Conservation (phyloP, 2,329 filamentous ascomycete genomes). For the Niveomyces coronatus region DNA sequence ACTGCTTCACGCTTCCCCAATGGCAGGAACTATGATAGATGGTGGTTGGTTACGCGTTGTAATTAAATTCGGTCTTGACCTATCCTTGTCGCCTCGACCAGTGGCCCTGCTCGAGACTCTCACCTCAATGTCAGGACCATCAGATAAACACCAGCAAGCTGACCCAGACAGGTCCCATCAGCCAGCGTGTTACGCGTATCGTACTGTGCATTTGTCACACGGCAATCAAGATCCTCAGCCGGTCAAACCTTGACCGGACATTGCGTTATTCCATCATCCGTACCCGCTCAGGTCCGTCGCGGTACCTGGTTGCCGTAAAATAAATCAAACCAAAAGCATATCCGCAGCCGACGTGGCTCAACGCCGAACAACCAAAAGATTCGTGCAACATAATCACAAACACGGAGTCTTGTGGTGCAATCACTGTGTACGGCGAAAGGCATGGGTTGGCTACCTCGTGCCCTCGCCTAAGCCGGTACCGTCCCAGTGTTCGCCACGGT, state of each 20-base stretch:
- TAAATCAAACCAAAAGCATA: slow-evolving; percentile 4
- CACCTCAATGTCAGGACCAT: too few relatives aligned
- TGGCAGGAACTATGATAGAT: too few relatives aligned
- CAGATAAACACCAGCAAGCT: too few relatives aligned
- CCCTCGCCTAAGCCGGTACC: slow-evolving; percentile 13
- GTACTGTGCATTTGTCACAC: slow-evolving; percentile 1
- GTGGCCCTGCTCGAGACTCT: too few relatives aligned
- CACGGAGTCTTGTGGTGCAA: not conserved
- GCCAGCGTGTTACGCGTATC: too few relatives aligned
- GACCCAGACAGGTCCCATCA: too few relatives aligned
- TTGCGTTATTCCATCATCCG: not conserved
- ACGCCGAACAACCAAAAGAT: not conserved
- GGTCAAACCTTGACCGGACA: not conserved
- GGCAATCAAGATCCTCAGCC: not conserved
- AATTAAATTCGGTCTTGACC: too few relatives aligned
- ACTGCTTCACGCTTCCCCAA: too few relatives aligned
- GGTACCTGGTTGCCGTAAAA: slow-evolving; percentile 2
- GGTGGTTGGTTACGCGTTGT: too few relatives aligned
- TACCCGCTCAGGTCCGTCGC: not conserved
- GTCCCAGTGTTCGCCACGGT: slow-evolving; percentile 29
- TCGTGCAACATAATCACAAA: not conserved
- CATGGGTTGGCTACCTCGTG: not conserved
- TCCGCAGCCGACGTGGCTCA: slow-evolving; percentile 1
- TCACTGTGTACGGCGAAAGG: not conserved
- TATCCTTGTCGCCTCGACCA: too few relatives aligned